These are phyloP conservation scores for Zoysia japonica DNA, from an alignment of 176 grass and related monocot species.

Conservation along the genomic window DNA sequence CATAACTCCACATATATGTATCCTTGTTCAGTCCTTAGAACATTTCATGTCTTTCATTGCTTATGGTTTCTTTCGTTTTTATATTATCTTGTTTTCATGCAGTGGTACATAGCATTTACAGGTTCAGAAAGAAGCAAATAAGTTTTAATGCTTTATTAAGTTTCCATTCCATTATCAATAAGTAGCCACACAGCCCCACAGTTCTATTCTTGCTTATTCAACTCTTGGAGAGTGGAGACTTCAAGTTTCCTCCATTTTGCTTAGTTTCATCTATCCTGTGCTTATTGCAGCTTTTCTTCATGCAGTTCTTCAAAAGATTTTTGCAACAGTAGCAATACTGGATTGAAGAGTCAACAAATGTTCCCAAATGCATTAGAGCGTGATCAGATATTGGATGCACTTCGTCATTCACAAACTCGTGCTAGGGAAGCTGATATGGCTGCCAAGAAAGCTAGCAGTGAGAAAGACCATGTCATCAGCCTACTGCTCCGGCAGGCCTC, in stretches of 20 bases:
- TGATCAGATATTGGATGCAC: constrained; percentile 61
- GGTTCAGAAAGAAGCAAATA: background rate
- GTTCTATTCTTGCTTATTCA: background rate
- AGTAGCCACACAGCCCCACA: background rate
- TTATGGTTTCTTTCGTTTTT: background rate
- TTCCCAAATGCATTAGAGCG: constrained; percentile 33
- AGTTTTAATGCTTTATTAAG: background rate
- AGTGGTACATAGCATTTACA: background rate
- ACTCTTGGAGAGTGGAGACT: constrained; percentile 1
- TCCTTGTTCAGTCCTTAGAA: background rate
- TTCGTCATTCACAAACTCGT: constrained; percentile 82
- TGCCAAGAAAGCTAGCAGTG: constrained; percentile 53
- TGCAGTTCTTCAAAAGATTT: constrained; percentile 16
- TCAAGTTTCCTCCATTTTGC: background rate
- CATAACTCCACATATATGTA: constrained; percentile 10
- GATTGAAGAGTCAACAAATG: constrained; percentile 9
- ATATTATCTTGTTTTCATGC: background rate
- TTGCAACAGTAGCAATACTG: constrained; percentile 9
- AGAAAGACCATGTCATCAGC: constrained; percentile 74
- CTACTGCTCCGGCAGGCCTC: constrained; percentile 73
- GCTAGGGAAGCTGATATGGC: constrained; percentile 83
- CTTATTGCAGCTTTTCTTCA: constrained; percentile 8
- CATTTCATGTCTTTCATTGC: background rate
- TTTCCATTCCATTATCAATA: background rate
- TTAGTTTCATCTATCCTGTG: constrained; percentile 5